Conservation (phyloP, 2,329 filamentous ascomycete species). For the Plenodomus biglobosus region DNA sequence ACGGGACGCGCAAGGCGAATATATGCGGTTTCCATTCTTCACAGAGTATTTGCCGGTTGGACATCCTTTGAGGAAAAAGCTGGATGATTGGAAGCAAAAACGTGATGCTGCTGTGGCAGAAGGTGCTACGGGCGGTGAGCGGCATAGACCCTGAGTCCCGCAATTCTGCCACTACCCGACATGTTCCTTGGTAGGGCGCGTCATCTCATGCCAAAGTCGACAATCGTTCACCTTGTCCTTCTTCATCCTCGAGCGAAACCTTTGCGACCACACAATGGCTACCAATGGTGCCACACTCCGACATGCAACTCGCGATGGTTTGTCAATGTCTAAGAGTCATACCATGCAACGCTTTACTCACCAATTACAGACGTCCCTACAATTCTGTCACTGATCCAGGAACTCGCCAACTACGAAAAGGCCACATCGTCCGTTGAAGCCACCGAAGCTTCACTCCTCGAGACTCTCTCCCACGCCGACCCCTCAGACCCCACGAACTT, state of each 20-base stretch:
- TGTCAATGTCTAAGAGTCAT: conserved; percentile 1
- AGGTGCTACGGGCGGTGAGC: conserved; percentile 5
- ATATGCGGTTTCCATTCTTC: conserved; percentile 27
- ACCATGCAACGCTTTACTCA: not conserved
- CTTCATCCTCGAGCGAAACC: no score
- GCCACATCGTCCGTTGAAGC: conserved; percentile 73
- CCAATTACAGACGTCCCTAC: conserved; percentile 66
- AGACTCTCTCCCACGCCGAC: conserved; percentile 77
- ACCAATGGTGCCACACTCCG: conserved; percentile 50
- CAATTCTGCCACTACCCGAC: conserved; percentile 14
- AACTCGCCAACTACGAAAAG: conserved; percentile 86
- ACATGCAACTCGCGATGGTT: conserved; percentile 63
- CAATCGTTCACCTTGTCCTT: not conserved
- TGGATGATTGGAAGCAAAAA: conserved; percentile 23
- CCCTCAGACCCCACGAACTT: conserved; percentile 38
- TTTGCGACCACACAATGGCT: no score
- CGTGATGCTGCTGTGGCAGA: conserved; percentile 12
- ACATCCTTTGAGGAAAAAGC: conserved; percentile 21
- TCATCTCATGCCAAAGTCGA: not conserved
- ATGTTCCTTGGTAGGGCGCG: conserved; percentile 19
- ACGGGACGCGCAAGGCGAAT: conserved; percentile 19
- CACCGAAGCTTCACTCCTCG: conserved; percentile 69
- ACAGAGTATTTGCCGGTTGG: conserved; percentile 19
- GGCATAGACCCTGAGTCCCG: conserved; percentile 1
- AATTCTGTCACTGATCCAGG: conserved; percentile 81